Evolutionary conservation across 345 rosid genomes (phyloP).

Genomic region (Populus pruinosa): DNA sequence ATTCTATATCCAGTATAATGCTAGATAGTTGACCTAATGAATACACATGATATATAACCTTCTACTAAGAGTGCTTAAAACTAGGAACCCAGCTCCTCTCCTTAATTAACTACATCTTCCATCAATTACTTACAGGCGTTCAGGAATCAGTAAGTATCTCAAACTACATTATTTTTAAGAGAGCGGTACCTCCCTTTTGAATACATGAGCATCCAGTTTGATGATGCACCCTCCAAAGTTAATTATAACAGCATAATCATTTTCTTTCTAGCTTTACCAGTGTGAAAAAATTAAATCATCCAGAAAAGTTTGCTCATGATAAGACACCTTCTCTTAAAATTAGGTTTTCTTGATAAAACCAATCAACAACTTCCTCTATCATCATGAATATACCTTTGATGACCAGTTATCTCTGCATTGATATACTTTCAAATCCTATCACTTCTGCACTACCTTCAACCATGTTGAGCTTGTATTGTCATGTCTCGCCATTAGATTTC

Average conservation of each 20-base stretch:
- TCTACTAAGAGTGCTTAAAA: background rate
- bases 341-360: background rate
- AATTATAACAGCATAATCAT: background rate
- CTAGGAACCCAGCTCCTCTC: background rate
- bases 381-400: background rate
- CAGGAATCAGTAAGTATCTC: background rate
- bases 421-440: background rate
- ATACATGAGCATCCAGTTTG: background rate
- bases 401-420: background rate
- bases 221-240: background rate
- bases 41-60: background rate
- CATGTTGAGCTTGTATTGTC: background rate
- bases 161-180: too few relatives aligned
- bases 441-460: background rate
- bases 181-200: background rate
- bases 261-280: background rate
- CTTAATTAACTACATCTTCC: background rate
- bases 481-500: background rate
- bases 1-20: background rate
- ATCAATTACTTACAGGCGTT: background rate
- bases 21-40: background rate
- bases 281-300: background rate
- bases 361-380: background rate
- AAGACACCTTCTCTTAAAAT: background rate
- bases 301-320: background rate